These are phyloP conservation scores for Flaveria trinervia DNA, from an alignment of 129 eudicot genomes.

Conservation along the genomic window DNA sequence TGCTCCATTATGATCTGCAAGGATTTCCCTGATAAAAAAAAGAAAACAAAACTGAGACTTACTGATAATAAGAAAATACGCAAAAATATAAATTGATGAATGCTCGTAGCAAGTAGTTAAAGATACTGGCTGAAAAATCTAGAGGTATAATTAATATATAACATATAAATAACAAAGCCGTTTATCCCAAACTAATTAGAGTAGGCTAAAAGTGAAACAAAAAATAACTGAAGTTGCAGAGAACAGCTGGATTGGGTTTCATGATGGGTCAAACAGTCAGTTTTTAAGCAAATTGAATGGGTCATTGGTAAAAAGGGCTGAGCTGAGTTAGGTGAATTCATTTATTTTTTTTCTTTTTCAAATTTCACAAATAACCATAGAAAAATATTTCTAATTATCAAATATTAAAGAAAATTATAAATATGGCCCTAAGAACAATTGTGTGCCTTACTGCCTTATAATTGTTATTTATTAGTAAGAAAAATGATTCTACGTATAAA, in stretches of 20 bases:
- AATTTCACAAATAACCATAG: background rate
- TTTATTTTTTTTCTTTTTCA: background rate
- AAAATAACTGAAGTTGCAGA: background rate
- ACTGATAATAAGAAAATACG: slow-evolving; percentile 7
- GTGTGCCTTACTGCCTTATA: background rate
- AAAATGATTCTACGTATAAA: background rate
- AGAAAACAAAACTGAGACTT: background rate
- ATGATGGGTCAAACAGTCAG: background rate
- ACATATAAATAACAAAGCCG: background rate
- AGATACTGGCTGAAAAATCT: background rate
- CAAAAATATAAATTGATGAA: slow-evolving; percentile 7
- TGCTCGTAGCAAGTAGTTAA: background rate
- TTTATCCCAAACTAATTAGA: background rate
- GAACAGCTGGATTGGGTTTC: background rate
- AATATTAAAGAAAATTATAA: background rate
- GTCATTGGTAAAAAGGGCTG: background rate
- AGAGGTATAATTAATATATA: slow-evolving; percentile 4
- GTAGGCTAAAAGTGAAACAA: slow-evolving; percentile 5
- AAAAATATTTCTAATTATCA: background rate
- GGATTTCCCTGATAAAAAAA: slow-evolving; percentile 59
- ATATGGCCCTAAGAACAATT: background rate
- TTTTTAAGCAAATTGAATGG: background rate
- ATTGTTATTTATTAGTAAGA: background rate
- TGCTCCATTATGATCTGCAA: slow-evolving; percentile 91
- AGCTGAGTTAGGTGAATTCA: background rate